phyloP scores from a whole-genome alignment of 306 rosid genomes.

The Trifolium dubium region DNA sequence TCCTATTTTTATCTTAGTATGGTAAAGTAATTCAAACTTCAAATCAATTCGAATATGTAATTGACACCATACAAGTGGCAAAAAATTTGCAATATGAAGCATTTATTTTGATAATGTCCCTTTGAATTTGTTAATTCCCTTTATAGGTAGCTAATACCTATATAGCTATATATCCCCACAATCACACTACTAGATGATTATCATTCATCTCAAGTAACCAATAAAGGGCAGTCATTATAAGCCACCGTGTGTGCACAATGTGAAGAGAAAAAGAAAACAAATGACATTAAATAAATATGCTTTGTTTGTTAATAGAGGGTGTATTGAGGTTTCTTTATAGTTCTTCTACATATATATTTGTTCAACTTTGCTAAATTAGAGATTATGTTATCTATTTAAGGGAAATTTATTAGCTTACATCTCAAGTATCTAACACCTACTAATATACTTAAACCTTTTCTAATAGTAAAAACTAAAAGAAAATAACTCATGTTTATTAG shows the following conservation, averaged over 20 bases:
- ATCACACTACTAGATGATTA: background rate
- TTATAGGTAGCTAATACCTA: slow-evolving; percentile 29
- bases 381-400: background rate
- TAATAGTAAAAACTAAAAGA: no score
- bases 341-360: background rate
- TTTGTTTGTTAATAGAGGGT: no score
- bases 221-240: slow-evolving; percentile 25
- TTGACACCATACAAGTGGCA: slow-evolving; percentile 13
- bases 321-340: no score
- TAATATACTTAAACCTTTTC: no score
- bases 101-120: background rate
- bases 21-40: background rate
- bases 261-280: background rate
- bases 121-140: background rate
- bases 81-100: slow-evolving; percentile 8
- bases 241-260: background rate
- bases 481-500: no score
- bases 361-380: background rate
- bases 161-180: background rate
- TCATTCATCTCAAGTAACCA: slow-evolving; percentile 36
- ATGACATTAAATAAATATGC: background rate
- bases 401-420: background rate
- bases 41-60: slow-evolving; percentile 6
- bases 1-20: slow-evolving; percentile 3
- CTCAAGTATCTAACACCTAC: background rate